Evolutionary conservation across 1,284 basidiomycete genomes (phyloP), one percentile per base, ranked within the genome.

Genomic region (Anthracocystis walkeri): DNA sequence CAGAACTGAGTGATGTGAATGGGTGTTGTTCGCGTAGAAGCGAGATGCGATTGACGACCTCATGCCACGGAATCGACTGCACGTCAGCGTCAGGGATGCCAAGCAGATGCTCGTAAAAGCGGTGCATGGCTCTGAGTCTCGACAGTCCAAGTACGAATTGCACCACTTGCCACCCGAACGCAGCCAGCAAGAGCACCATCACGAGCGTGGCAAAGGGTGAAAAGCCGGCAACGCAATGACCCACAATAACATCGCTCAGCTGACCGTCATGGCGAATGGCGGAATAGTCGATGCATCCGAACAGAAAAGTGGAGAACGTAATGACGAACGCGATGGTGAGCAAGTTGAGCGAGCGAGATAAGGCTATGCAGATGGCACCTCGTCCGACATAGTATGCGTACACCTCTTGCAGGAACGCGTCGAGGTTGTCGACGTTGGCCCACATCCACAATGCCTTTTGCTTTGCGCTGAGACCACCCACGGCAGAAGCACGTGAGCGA

Each of bases 371-470:
- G 86, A 92, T 95, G 53, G 97, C 91, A 0, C 96, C 96, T 82
- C 97, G 97, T 35, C 95, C 95, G 79, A 93, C 91, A 84, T 99
- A 99, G 85, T 98, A 99, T 55, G 89, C 89, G 85, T 99, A 99
- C 44, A 93, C 93, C 79, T 97, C 94, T 87, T 96, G 93, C 33
- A 99, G 86, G 86, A 97, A 99, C 7, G 90, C 91, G 82, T 99
- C 96, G 42, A 99, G 89, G 84, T 99, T 96, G 82, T 94, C 93
- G 8, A 98, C 93, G 84, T 99, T 99, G 69, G 97, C 94, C 97
- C 97, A 99, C 73, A 93, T 92, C 97, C 97, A 99, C 46, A 98
- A 85, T 0, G 96, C 96, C 75, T 71, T 79, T 42, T 81, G 75
- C 60, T 72, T 75, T 7, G 63, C 62, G 21, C 51, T 66, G 20